Evolutionary conservation across 1,139 yeast species (phyloP).

Genomic region (Kazachstania sp.): DNA sequence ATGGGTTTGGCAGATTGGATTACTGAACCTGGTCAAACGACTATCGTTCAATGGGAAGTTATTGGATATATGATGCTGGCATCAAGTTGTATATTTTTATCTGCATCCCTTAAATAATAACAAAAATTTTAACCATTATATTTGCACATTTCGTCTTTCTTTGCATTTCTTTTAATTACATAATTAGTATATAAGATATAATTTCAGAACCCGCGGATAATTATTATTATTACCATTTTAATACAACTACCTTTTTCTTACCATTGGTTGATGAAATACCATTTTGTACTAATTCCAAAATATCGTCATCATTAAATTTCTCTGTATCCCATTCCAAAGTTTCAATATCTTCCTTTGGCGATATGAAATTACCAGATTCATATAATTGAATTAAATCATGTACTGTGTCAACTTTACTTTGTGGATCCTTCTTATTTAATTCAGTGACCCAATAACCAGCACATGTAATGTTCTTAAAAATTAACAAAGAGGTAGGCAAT

Average conservation of each 20-base stretch:
- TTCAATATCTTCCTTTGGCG: slow-evolving; percentile 47
- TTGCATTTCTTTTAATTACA: not conserved
- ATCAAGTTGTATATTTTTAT: slow-evolving; percentile 19
- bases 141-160: not conserved
- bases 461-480: slow-evolving; percentile 78
- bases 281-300: slow-evolving; percentile 42
- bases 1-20: slow-evolving; percentile 28
- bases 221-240: slow-evolving; percentile 26
- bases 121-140: not conserved
- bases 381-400: slow-evolving; percentile 57
- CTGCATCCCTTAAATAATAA: slow-evolving; percentile 6
- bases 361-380: slow-evolving; percentile 45
- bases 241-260: slow-evolving; percentile 35
- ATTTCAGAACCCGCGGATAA: not conserved
- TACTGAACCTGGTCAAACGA: slow-evolving; percentile 23
- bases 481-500: slow-evolving; percentile 78
- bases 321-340: slow-evolving; percentile 41
- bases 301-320: slow-evolving; percentile 40
- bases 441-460: slow-evolving; percentile 93
- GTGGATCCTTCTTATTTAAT: slow-evolving; percentile 57
- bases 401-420: slow-evolving; percentile 53
- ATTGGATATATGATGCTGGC: slow-evolving; percentile 24
- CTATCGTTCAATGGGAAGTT: slow-evolving; percentile 28
- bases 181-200: not conserved
- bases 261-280: slow-evolving; percentile 43